phyloP scores from a whole-genome alignment of 169 alveolate species.

The Perkinsus chesapeaki region DNA sequence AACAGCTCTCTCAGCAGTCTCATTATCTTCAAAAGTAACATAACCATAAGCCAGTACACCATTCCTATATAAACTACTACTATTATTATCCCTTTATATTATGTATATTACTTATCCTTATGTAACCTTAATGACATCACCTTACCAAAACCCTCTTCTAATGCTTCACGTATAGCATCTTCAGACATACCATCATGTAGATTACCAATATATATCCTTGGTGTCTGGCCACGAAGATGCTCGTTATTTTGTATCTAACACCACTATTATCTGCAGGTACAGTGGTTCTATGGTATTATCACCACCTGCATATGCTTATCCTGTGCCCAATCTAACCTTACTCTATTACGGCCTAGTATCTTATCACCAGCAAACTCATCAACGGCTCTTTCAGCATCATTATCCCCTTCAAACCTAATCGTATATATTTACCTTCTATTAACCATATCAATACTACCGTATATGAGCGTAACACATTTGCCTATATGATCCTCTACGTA shows the following conservation, averaged over 20 bases:
- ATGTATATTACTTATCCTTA: neutral
- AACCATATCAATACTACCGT: neutral
- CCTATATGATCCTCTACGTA: neutral
- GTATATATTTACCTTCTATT: neutral
- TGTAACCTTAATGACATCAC: neutral
- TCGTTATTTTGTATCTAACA: neutral
- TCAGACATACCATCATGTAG: constrained; percentile 3
- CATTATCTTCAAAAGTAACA: neutral
- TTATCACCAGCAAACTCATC: neutral
- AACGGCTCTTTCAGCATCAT: neutral
- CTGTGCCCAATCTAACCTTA: neutral
- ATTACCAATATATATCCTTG: neutral
- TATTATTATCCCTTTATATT: neutral
- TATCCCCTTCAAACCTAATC: neutral
- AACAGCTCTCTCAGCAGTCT: neutral
- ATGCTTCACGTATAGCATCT: neutral
- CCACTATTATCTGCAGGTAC: neutral
- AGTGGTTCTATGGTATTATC: neutral
- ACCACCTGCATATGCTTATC: neutral
- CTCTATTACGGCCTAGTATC: neutral
- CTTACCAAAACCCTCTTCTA: neutral
- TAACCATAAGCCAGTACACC: neutral
- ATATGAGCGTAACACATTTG: neutral
- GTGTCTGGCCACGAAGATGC: neutral
- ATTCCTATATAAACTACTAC: neutral